Base-by-base conservation (phyloP, 345 rosid genomes). In the Murraya koenigii region DNA sequence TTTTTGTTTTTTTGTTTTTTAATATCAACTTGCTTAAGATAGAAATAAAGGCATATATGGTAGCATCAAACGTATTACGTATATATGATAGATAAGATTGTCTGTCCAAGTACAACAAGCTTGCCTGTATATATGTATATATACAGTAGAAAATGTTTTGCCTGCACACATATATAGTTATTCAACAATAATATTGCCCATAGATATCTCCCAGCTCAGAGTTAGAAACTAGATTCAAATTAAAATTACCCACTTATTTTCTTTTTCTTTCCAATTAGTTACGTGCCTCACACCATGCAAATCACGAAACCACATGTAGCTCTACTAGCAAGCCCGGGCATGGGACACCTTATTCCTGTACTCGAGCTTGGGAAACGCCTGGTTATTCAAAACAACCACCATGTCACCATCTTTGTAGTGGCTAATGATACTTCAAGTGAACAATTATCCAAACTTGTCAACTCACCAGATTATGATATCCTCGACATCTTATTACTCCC, bases 301-400 rank as follows among this genome's bases (percentile, higher is more conserved):
- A 56, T 33, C 7, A 33, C 41, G 8, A 79, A 81, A 49, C 75
- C 84, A 15, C 91, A 79, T 55, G 20, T 75, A n/a, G 78, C 81
- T 15, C 33, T 89, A 14, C 6, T 89, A 1, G 69, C 90, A 1
- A 85, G 86, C 59, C 91, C 88, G 6, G 90, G 93, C 30, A 69
- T 88, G 83, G 91, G 91, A 1, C 93, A 86, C 78, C 74, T 86
- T 1, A 89, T 84, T 77, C 91, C 93, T 0, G 39, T 86, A 49
- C 75, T 88, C 0, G 88, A 88, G 80, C 83, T 89, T 0, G 82
- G 81, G 30, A 80, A 76, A 20, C 77, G 83, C 59, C 71, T 86
- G 20, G 77, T 81, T 30, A 39, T 66, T 32, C 81, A 38, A 44
- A 83, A 83, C 74, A 41, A 55, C 75, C 36, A 82, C 69, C 54